Base-by-base conservation (phyloP, 305 asterid genomes). In the Stenogyne calaminthoides region DNA sequence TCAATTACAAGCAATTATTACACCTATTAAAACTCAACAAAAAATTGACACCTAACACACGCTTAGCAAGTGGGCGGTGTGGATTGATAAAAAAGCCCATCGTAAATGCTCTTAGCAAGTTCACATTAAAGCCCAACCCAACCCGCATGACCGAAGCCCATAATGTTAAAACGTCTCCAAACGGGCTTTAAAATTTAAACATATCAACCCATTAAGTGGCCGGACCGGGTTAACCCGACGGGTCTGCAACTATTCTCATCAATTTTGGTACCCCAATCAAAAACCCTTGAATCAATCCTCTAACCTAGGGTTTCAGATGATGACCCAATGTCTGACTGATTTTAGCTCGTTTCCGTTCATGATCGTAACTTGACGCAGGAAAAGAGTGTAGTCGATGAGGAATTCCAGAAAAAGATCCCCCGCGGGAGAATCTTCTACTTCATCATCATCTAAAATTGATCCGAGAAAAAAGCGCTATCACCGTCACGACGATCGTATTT, bases 391-490 rank as follows among this genome's bases (percentile, higher is more conserved):
- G 46, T 22, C 32, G 67, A 85, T 87, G 92, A 83, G 78, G 51
- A 73, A 54, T 39, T 64, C 75, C 52, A 75, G 74, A 73, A 85
- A 82, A 76, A 78, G 88, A 64, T 60, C 80, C 12, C 78, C 32
- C 32, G 78, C 76, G 32, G 84, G 77, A 25, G 83, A 80, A 42
- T 75, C 84, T 12, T 82, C 86, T 0, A 77, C 91, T 20, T 81
- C 91, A 1, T 84, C 92, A 3, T 86, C 90, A 9, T 83, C 88
- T 63, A 89, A 76, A 71, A 64, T 84, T 11, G 81, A 77, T 70
- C 40, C 40, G 29, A 58, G 60, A 42, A 77, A 76, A 79, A 83
- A 70, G 62, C 72, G 67, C 67, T 34, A 39, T 66, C 77, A 63
- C 78, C 68, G 67, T 58, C 76, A 64, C 14, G 37, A 55, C 67